These are phyloP conservation scores for Diaporthe sp. DNA, from an alignment of 2,329 filamentous ascomycete species.

Conservation along the genomic window DNA sequence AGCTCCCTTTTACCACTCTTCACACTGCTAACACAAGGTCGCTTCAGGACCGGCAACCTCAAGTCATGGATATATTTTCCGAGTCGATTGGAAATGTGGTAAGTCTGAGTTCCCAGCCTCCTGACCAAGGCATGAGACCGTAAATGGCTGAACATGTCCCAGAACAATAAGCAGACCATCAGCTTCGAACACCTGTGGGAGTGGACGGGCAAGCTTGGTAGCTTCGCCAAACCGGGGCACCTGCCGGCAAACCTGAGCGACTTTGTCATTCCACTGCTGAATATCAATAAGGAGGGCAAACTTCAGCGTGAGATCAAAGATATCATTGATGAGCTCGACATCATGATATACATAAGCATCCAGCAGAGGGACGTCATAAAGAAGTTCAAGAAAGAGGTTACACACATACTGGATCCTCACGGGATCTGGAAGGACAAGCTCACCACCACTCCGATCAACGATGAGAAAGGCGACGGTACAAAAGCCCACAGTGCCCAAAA, in stretches of 20 bases:
- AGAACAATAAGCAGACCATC: slow-evolving; percentile 48
- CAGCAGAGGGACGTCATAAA: slow-evolving; percentile 52
- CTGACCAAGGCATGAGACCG: no score
- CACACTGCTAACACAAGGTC: no score
- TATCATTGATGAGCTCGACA: slow-evolving; percentile 62
- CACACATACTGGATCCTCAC: slow-evolving; percentile 42
- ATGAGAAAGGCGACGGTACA: no score
- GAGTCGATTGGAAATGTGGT: slow-evolving; percentile 58
- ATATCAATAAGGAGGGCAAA: slow-evolving; percentile 58
- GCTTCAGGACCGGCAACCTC: slow-evolving; percentile 7
- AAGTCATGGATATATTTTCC: slow-evolving; percentile 48
- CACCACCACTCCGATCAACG: no score
- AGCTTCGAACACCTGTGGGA: slow-evolving; percentile 55
- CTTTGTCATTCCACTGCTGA: slow-evolving; percentile 48
- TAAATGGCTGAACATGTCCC: background rate
- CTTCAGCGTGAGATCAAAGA: slow-evolving; percentile 61
- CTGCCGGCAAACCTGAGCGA: background rate
- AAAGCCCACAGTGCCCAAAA: no score
- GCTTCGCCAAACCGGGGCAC: background rate
- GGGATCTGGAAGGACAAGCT: slow-evolving; percentile 38
- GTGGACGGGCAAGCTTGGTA: slow-evolving; percentile 46
- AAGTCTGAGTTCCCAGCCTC: background rate
- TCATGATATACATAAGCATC: slow-evolving; percentile 58
- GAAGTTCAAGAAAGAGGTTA: slow-evolving; percentile 45
- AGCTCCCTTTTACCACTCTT: no score